phyloP scores from a whole-genome alignment of 2,329 filamentous ascomycete species.

The Scedosporium boydii region DNA sequence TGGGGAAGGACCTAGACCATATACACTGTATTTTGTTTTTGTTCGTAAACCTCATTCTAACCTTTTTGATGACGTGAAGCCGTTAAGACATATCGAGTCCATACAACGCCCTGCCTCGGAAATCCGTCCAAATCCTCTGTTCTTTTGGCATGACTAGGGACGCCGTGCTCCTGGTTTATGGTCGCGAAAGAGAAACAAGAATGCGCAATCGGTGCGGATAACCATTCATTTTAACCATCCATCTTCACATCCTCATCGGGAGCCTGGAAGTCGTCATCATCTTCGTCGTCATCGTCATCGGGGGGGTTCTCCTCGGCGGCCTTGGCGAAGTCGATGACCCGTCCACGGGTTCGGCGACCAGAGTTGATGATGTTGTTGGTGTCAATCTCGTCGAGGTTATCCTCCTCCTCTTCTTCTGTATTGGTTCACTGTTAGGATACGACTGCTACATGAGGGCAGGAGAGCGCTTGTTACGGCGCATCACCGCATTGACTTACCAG shows the following conservation, averaged over 20 bases:
- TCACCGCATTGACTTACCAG: conserved; percentile 8
- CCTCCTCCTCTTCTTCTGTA: conserved; percentile 54
- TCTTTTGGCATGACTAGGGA: background rate
- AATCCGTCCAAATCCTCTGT: background rate
- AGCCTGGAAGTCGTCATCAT: conserved; percentile 62
- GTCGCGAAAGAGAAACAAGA: background rate
- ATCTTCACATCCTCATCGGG: conserved; percentile 60
- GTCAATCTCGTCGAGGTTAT: conserved; percentile 88
- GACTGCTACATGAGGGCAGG: background rate
- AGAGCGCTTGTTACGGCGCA: background rate
- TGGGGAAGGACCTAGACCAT: background rate
- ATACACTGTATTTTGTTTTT: background rate
- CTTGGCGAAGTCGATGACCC: conserved; percentile 87
- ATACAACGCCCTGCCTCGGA: background rate
- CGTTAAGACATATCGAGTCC: background rate
- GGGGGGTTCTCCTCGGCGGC: conserved; percentile 69
- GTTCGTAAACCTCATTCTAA: conserved; percentile 3
- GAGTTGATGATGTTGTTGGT: conserved; percentile 73
- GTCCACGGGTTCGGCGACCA: conserved; percentile 80
- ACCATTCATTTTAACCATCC: conserved; percentile 35
- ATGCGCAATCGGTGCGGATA: background rate
- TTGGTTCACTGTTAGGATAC: conserved; percentile 17
- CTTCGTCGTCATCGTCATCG: conserved; percentile 71
- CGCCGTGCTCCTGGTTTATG: background rate
- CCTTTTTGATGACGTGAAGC: conserved; percentile 4